Evolutionary conservation across 2,329 filamentous ascomycete species (phyloP).

Genomic region (Epichloe gansuensis): DNA sequence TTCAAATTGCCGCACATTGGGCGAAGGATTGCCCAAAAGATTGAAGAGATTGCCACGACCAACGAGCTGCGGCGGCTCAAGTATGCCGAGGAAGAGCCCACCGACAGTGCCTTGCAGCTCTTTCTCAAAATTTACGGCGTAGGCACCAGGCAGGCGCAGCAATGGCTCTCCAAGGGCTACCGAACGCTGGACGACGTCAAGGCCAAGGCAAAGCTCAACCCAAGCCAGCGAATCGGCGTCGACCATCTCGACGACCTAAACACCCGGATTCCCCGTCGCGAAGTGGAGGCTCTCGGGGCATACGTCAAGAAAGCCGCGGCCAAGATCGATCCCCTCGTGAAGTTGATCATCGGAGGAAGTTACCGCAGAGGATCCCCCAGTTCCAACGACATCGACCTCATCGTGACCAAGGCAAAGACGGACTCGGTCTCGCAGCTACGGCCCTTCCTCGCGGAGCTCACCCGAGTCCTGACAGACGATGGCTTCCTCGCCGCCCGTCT

Average conservation of each 20-base stretch:
- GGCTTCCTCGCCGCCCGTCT: conserved; percentile 60
- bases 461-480: conserved; percentile 44
- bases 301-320: conserved; percentile 48
- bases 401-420: conserved; percentile 59
- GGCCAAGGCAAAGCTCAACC: conserved; percentile 47
- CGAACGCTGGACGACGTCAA: conserved; percentile 60
- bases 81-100: conserved; percentile 51
- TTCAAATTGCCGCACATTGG: conserved; percentile 56
- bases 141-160: conserved; percentile 54
- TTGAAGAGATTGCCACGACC: conserved; percentile 76
- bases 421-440: conserved; percentile 41
- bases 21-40: conserved; percentile 61
- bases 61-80: conserved; percentile 60
- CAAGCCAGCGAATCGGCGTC: conserved; percentile 62
- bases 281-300: conserved; percentile 57
- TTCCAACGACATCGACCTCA: conserved; percentile 73
- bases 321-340: conserved; percentile 47
- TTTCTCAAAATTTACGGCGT: conserved; percentile 75
- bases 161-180: conserved; percentile 66
- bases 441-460: conserved; percentile 48
- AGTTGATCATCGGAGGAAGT: conserved; percentile 68
- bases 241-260: conserved; percentile 72
- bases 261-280: conserved; percentile 60
- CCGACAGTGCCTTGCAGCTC: conserved; percentile 48
- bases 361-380: conserved; percentile 66